Evolutionary conservation across 805 yeast genomes (phyloP).

Genomic region (Saturnispora besseyi): DNA sequence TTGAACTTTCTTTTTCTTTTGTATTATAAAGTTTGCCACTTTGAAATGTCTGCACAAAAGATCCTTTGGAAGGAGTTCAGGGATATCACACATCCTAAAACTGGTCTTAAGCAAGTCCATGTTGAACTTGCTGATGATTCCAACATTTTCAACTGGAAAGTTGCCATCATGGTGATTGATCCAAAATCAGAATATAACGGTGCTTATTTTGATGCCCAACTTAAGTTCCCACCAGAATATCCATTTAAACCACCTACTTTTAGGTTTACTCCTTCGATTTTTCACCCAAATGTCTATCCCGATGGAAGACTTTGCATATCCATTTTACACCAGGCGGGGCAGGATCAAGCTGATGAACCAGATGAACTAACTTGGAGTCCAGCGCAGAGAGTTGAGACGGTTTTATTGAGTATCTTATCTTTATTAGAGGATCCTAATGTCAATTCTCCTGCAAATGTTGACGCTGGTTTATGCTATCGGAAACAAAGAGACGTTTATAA

Average conservation of each 20-base stretch:
- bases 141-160: conserved; percentile 62
- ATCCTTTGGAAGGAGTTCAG: conserved; percentile 86
- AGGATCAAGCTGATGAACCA: conserved; percentile 84
- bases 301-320: conserved; percentile 94
- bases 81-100: conserved; percentile 88
- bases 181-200: conserved; percentile 90
- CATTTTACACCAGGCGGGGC: conserved; percentile 80
- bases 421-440: conserved; percentile 91
- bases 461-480: conserved; percentile 91
- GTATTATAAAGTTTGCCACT: neutral
- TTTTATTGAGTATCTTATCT: conserved; percentile 84
- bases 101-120: conserved; percentile 36
- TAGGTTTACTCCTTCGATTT: conserved; percentile 89
- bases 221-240: conserved; percentile 85
- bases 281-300: conserved; percentile 91
- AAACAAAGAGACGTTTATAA: conserved; percentile 74
- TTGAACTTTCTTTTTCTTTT: neutral
- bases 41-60: conserved; percentile 40
- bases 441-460: conserved; percentile 91
- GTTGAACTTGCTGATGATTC: conserved; percentile 41
- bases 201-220: conserved; percentile 87
- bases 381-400: conserved; percentile 87
- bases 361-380: conserved; percentile 95
- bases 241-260: conserved; percentile 92
- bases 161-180: conserved; percentile 86